Conservation (phyloP, 352 stramenopile species). For the Blastocystis sp. region DNA sequence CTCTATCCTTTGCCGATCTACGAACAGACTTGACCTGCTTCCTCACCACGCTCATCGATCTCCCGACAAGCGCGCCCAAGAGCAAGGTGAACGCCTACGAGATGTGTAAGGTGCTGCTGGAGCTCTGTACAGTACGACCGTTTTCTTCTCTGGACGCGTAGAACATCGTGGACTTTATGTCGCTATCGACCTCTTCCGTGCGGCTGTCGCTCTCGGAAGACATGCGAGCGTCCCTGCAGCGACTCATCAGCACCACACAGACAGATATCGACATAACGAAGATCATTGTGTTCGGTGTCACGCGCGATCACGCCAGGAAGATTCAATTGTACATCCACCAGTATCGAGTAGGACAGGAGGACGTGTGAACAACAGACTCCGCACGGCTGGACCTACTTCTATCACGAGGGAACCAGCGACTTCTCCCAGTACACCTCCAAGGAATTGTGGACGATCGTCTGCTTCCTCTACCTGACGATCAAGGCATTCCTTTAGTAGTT, state of each 20-base stretch:
- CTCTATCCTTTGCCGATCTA: background rate
- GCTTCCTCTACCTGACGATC: slow-evolving; percentile 2
- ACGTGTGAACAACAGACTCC: background rate
- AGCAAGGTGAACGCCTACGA: background rate
- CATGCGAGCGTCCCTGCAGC: background rate
- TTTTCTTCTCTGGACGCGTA: background rate
- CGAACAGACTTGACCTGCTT: background rate
- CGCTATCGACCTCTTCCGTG: background rate
- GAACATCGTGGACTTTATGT: slow-evolving; percentile 26
- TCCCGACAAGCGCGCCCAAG: background rate
- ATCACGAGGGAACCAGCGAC: background rate
- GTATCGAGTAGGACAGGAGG: background rate
- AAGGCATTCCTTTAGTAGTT: background rate
- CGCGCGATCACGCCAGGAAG: background rate
- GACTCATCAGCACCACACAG: background rate
- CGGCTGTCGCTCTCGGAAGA: background rate
- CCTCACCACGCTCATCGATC: background rate
- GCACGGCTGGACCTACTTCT: background rate
- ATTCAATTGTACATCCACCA: slow-evolving; percentile 13
- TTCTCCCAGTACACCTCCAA: background rate
- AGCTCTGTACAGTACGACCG: slow-evolving; percentile 7
- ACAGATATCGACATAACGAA: background rate
- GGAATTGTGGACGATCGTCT: background rate
- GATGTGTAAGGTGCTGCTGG: slow-evolving; percentile 19
- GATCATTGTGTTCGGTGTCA: background rate